phyloP scores from a whole-genome alignment of 345 rosid genomes.

The Euphorbia pulcherrima region DNA sequence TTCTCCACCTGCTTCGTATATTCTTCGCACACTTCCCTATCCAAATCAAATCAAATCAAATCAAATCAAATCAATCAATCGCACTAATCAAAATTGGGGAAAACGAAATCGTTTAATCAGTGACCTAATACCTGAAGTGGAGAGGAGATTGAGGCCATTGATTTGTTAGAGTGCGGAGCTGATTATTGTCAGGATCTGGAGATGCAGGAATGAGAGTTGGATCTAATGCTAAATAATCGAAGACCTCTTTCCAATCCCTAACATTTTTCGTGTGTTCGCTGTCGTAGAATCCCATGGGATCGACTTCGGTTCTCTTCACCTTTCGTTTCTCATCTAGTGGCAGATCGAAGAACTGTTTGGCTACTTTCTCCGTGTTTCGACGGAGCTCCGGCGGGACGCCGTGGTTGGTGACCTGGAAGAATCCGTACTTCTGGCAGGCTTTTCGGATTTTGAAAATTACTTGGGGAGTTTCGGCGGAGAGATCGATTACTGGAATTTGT shows the following conservation, averaged over 20 bases:
- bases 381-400: conserved; percentile 55
- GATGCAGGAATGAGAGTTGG: conserved; percentile 62
- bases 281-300: conserved; percentile 70
- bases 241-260: conserved; percentile 88
- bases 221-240: conserved; percentile 58
- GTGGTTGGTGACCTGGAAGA: conserved; percentile 81
- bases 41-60: too few relatives aligned
- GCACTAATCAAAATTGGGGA: too few relatives aligned
- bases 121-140: conserved; percentile 48
- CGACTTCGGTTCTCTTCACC: conserved; percentile 59
- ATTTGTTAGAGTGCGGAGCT: conserved; percentile 44
- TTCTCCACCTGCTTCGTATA: conserved; percentile 62
- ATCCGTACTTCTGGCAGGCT: conserved; percentile 83
- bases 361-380: conserved; percentile 30
- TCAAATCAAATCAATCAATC: neutral
- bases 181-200: conserved; percentile 41
- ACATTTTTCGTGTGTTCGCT: conserved; percentile 86
- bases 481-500: conserved; percentile 45
- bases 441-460: conserved; percentile 43
- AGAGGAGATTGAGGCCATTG: conserved; percentile 72
- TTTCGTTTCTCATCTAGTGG: conserved; percentile 55
- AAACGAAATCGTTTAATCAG: too few relatives aligned
- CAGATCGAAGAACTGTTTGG: conserved; percentile 49
- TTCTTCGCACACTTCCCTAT: conserved; percentile 64
- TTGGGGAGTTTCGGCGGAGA: conserved; percentile 30